A percentile compares a stretch with the other conserved stretches of the same genome.
Evolutionary conservation across 2,329 filamentous ascomycete genomes (phyloP).

Genomic region (Alternaria alternata): DNA sequence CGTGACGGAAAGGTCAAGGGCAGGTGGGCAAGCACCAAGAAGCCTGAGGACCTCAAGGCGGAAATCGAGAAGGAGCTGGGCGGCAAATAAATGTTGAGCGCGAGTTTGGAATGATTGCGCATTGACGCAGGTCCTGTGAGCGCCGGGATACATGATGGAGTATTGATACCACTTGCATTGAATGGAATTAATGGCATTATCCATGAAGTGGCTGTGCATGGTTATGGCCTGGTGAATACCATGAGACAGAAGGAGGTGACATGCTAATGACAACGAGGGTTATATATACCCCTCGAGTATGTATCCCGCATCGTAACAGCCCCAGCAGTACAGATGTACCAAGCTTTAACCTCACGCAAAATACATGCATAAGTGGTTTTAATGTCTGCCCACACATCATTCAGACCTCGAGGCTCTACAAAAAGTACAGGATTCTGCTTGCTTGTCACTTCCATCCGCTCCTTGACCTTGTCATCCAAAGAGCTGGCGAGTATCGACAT

Average conservation of each 20-base stretch:
- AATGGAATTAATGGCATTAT: not conserved
- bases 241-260: not conserved
- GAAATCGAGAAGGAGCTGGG: slow-evolving; percentile 76
- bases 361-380: too few species aligned
- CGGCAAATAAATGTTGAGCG: not conserved
- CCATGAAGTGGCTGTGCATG: not conserved
- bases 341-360: too few species aligned
- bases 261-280: not conserved
- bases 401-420: not conserved
- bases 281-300: not conserved
- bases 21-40: slow-evolving; percentile 87
- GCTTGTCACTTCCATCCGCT: not conserved
- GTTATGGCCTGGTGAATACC: not conserved
- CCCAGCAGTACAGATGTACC: too few species aligned
- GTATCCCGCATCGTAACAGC: too few species aligned
- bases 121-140: not conserved
- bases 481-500: not conserved
- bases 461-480: not conserved
- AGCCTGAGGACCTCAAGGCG: slow-evolving; percentile 81
- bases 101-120: not conserved
- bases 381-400: too few species aligned
- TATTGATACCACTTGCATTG: slow-evolving; percentile 9
- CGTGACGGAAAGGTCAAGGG: slow-evolving; percentile 85
- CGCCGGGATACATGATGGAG: not conserved
- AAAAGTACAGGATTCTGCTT: not conserved